Evolutionary conservation across 2,329 filamentous ascomycete species (phyloP).

Genomic region (Claviceps sp.): DNA sequence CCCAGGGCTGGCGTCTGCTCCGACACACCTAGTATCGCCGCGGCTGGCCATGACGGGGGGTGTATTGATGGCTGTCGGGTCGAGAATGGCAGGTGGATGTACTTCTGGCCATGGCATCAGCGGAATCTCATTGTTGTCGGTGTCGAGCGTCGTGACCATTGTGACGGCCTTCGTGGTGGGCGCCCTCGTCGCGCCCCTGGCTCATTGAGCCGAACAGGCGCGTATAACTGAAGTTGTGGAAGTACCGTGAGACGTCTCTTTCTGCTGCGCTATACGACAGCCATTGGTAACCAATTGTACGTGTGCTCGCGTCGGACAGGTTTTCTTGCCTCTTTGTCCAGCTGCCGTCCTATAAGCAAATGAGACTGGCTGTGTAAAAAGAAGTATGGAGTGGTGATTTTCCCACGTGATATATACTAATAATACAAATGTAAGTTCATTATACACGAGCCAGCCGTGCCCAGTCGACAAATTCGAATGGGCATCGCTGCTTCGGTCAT

Average conservation of each 20-base stretch:
- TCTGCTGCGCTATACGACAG: too few species aligned
- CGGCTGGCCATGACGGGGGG: constrained; percentile 38
- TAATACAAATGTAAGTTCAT: not conserved
- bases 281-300: too few species aligned
- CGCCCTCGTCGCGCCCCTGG: constrained; percentile 15
- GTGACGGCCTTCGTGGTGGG: constrained; percentile 43
- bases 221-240: too few species aligned
- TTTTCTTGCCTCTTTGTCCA: not conserved
- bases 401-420: not conserved
- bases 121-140: constrained; percentile 48
- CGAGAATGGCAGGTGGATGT: constrained; percentile 51
- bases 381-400: too few species aligned
- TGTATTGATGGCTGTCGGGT: constrained; percentile 42
- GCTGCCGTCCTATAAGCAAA: not conserved
- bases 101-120: constrained; percentile 58
- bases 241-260: too few species aligned
- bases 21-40: constrained; percentile 20
- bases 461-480: not conserved
- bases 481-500: not conserved
- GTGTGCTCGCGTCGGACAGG: not conserved
- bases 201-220: constrained; percentile 10
- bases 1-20: constrained; percentile 17
- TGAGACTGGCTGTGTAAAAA: too few species aligned
- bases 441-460: not conserved
- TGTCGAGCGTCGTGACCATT: constrained; percentile 50